Percentiles rank a stretch among this genome's conserved stretches.
Evolutionary conservation across 163 green algal genomes (phyloP).

Genomic region (Scenedesmus sp.): DNA sequence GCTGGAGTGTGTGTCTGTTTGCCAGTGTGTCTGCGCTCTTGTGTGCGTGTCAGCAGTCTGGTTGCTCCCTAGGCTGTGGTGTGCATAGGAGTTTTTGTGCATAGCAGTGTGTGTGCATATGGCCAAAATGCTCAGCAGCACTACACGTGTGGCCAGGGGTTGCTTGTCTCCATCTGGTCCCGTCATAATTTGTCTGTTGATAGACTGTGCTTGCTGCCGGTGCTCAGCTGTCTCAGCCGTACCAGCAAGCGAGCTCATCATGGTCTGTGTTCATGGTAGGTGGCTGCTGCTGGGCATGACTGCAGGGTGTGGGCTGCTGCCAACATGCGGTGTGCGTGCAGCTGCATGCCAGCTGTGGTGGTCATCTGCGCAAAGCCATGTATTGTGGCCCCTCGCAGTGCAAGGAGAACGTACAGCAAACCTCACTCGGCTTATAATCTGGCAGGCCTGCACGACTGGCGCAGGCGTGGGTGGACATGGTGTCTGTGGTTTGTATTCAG

Average conservation of each 20-base stretch:
- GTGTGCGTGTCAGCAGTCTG: not conserved
- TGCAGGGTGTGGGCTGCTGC: not conserved
- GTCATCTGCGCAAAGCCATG: not conserved
- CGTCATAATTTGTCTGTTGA: not conserved
- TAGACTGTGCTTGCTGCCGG: not conserved
- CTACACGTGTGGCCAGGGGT: not conserved
- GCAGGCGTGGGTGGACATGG: not conserved
- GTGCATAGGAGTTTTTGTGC: not conserved
- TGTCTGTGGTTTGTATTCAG: slow-evolving; percentile 5
- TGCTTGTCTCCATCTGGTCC: not conserved
- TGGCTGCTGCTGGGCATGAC: not conserved
- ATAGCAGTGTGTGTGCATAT: not conserved
- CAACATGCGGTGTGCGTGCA: not conserved
- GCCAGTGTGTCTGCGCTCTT: not conserved
- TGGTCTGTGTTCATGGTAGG: not conserved
- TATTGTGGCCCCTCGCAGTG: not conserved
- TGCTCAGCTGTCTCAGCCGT: not conserved
- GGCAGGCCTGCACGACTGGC: not conserved
- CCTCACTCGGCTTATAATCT: not conserved
- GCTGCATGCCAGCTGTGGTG: not conserved
- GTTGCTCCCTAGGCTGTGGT: not conserved
- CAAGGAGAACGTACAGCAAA: not conserved
- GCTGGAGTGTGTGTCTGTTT: not conserved
- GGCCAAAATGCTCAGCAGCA: not conserved
- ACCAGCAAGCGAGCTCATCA: not conserved